Base-by-base conservation (phyloP, 1,284 basidiomycete genomes). In the Trichosporon sp. region DNA sequence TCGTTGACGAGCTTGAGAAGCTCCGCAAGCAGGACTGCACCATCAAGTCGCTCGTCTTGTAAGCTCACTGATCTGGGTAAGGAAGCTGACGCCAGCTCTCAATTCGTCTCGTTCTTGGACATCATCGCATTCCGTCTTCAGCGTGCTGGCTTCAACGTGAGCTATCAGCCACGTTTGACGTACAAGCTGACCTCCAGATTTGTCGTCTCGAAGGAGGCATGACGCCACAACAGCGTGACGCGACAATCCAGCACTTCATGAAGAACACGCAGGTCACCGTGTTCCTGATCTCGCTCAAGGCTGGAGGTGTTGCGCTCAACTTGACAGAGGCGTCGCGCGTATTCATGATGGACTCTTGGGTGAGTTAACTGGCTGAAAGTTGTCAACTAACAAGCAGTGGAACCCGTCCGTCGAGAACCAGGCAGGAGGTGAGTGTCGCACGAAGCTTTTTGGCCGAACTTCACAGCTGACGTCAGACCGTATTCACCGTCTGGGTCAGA, bases 151-250 rank as follows among this genome's bases (percentile, higher is more conserved):
- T 95, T 95, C 75, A 86, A 83, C 72, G 91, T 91, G 66, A 68
- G 86, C 81, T 25, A 52, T 52, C 4, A 14, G 11, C 44, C 13
- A 31, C 19, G 34, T 33, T 16, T 19, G 37, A 60, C 31, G 21
- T 33, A 8, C 49, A 66, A 33, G 58, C 21, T 46, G 58, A 44
- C 37, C 58, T 9, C 10, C 74, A 95, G 88, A 87, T 96, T 63
- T 98, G 94, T 75, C 89, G 96, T 40, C 82, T 99, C 54, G 93
- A 98, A 79, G 96, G 96, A 59, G 92, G 91, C 21, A 99, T 99
- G 95, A 90, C 89, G 21, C 95, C 95, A 16, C 91, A 95, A 76
- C 94, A 95, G 62, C 87, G 95, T 70, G 92, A 98, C 80, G 89
- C 91, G 25, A 96, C 94, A 7, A 95, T 96, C 75, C 88, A 94